Base-by-base conservation (phyloP, 2,329 filamentous ascomycete species). In the Ophiostoma ips region DNA sequence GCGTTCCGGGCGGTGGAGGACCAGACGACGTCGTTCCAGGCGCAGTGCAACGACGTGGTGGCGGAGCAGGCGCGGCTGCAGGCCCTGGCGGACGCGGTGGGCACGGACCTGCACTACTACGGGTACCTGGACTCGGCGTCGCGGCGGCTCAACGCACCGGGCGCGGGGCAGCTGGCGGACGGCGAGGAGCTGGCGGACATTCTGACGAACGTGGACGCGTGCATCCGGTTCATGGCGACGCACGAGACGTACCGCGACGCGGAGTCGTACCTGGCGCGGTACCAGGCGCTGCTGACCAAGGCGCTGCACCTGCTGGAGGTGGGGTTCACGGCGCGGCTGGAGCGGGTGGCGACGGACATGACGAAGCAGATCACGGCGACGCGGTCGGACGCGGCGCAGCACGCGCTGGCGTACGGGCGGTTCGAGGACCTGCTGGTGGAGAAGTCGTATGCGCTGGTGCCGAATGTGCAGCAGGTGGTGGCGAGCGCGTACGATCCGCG, bases 41-140 rank as follows among this genome's bases (percentile, higher is more conserved):
- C 83, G 44, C 88, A 94, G 65, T 98, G 92, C 66, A 87, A 95
- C 62, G 84, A 87, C 51, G 73, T 98, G 2, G 69, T 96, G 30
- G 72, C 77, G 1, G 89, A 95, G 59, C 88, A 96, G 66, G 79
- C 76, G 58, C 79, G 85, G 21, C 73, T 95, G 37, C 81, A 86
- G 54, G 76, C 75, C 56, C 74, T 98, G 38, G 87, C 88, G 3
- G 79, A 94, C 57, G 83, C 88, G 52, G 83, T 98, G 51, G 83
- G 86, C 24, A 84, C 86, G 21, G 94, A 95, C 58, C 71, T 95
- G n/a, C 82, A 89, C 61, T 95, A 94, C 66, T 98, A 98, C 64
- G 79, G 84, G 18, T 95, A 95, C 61, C 75, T 98, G 6, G 92
- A 98, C 56, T 88, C 83, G 44, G 88, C 90, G 53, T 95, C 88